A percentile compares a stretch with the other conserved stretches of the same genome.
Conservation (phyloP, 2,329 filamentous ascomycete species). For the Stachybotrys chlorohalonatus region DNA sequence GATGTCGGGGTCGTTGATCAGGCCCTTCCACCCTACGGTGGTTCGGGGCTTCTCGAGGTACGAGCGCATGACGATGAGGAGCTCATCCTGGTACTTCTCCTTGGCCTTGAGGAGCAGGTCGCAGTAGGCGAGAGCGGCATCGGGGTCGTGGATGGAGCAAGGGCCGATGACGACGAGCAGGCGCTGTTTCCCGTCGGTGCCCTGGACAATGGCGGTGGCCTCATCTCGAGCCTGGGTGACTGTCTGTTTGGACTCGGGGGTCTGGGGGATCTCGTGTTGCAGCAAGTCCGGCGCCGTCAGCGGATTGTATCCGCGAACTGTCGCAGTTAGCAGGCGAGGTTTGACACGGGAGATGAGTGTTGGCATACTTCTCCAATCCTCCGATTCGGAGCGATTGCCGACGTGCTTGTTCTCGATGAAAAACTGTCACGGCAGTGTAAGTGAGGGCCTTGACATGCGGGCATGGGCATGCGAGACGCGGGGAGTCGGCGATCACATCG, state of each 20-base stretch:
- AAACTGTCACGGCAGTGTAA: slow-evolving; percentile 32
- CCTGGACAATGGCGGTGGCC: slow-evolving; percentile 59
- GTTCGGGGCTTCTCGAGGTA: slow-evolving; percentile 98
- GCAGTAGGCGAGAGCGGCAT: slow-evolving; percentile 88
- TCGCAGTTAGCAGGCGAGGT: slow-evolving; percentile 13
- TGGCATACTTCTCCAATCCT: slow-evolving; percentile 74
- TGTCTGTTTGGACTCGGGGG: slow-evolving; percentile 46
- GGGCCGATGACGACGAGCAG: slow-evolving; percentile 77
- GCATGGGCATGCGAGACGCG: background rate
- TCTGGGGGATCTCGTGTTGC: slow-evolving; percentile 77
- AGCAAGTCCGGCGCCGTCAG: slow-evolving; percentile 89
- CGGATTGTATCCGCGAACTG: slow-evolving; percentile 84
- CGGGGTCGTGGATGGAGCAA: slow-evolving; percentile 94
- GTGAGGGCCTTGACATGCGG: background rate
- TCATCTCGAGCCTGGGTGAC: slow-evolving; percentile 55
- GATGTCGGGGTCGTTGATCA: slow-evolving; percentile 98
- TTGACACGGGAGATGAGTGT: background rate
- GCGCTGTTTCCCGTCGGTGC: slow-evolving; percentile 50
- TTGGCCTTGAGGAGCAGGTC: slow-evolving; percentile 71
- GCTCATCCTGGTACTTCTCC: slow-evolving; percentile 79
- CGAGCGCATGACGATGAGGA: slow-evolving; percentile 93
- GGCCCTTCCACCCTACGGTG: slow-evolving; percentile 96
- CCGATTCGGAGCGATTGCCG: slow-evolving; percentile 62
- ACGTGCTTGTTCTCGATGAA: slow-evolving; percentile 73
- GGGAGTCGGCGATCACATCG: no score